Conservation (phyloP, 2,329 filamentous ascomycete species). For the Fusarium sororula region DNA sequence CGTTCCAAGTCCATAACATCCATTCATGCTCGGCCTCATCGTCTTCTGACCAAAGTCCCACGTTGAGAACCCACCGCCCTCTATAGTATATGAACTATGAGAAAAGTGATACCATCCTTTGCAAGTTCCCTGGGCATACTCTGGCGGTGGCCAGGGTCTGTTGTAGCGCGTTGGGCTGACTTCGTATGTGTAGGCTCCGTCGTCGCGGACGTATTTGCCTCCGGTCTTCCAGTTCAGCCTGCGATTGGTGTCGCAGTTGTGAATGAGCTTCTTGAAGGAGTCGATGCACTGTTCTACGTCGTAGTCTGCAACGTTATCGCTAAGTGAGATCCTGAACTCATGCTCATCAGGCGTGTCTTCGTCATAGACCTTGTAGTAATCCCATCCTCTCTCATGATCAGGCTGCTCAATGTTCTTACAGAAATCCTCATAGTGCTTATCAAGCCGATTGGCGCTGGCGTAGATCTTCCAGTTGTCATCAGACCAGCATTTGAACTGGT, state of each 20-base stretch:
- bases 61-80: not conserved
- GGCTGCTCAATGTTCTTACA: not conserved
- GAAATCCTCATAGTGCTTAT: not conserved
- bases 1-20: not conserved
- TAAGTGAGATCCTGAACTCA: not conserved
- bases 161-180: not conserved
- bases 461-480: not conserved
- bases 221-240: not conserved
- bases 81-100: not conserved
- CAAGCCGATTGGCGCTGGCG: not conserved
- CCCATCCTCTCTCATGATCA: not conserved
- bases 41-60: slow-evolving; percentile 7
- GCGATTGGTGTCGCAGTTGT: not conserved
- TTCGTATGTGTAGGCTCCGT: not conserved
- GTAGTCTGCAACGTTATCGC: not conserved
- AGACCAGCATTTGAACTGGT: not conserved
- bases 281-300: not conserved
- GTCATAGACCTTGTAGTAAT: not conserved
- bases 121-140: not conserved
- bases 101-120: not conserved
- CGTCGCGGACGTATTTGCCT: not conserved
- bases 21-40: not conserved
- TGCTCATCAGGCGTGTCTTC: not conserved
- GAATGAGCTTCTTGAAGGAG: not conserved
- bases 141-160: not conserved